Conservation (phyloP, 169 alveolate genomes). For the Plasmodium berghei region DNA sequence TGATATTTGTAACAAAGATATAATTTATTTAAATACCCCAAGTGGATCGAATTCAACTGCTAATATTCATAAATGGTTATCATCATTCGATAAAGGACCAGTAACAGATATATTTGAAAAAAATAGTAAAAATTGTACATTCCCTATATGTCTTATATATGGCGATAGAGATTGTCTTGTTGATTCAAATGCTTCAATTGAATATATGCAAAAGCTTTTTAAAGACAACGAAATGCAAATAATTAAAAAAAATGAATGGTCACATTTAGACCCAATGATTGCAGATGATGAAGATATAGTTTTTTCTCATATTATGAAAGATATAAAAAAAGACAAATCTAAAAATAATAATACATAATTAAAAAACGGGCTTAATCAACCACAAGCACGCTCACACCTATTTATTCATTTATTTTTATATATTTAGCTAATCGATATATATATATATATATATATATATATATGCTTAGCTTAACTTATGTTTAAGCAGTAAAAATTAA, state of each 20-base stretch:
- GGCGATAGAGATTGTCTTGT: slow-evolving; percentile 31
- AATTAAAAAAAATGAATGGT: slow-evolving; percentile 13
- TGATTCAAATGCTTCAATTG: slow-evolving; percentile 12
- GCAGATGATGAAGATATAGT: slow-evolving; percentile 15
- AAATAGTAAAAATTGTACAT: slow-evolving; percentile 8
- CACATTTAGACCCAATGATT: slow-evolving; percentile 37
- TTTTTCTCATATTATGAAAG: slow-evolving; percentile 40
- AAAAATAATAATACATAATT: too few relatives aligned
- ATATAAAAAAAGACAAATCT: background rate
- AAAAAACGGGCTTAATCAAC: too few relatives aligned
- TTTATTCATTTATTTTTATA: too few relatives aligned
- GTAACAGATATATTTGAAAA: slow-evolving; percentile 48
- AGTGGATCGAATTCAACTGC: slow-evolving; percentile 33
- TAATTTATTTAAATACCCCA: slow-evolving; percentile 28
- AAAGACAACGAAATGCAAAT: background rate
- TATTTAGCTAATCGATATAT: too few relatives aligned
- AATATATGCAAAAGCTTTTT: slow-evolving; percentile 32
- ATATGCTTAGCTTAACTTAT: too few relatives aligned
- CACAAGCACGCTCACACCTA: too few relatives aligned
- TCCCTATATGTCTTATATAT: slow-evolving; percentile 41
- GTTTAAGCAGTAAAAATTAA: too few relatives aligned
- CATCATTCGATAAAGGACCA: slow-evolving; percentile 3
- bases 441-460: too few relatives aligned
- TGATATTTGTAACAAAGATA: background rate
- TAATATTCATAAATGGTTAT: slow-evolving; percentile 28